phyloP scores from a whole-genome alignment of 148 eudicot genomes.

The Camellia japonica region DNA sequence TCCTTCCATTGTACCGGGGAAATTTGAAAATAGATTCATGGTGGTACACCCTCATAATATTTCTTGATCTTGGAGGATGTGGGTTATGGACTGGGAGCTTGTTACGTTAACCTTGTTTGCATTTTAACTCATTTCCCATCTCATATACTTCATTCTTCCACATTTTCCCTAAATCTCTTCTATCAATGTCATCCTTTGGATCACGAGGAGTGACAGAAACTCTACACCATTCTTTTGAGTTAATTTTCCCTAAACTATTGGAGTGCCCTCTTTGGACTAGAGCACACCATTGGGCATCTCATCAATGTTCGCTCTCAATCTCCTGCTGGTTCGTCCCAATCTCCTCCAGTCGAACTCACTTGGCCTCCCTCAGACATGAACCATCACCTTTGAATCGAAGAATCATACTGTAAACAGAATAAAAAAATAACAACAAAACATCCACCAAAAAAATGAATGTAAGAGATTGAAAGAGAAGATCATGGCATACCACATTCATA shows the following conservation, averaged over 20 bases:
- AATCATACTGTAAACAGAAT: conserved; percentile 2
- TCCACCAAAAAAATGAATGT: neutral
- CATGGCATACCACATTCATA: conserved; percentile 78
- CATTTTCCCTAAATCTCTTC: too few relatives aligned
- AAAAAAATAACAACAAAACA: neutral
- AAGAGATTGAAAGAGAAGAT: neutral
- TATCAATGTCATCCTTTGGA: too few relatives aligned
- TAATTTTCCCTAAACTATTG: neutral
- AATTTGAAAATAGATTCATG: too few relatives aligned
- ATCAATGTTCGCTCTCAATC: too few relatives aligned
- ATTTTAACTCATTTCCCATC: too few relatives aligned
- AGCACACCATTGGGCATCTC: neutral
- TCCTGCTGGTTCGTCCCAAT: too few relatives aligned
- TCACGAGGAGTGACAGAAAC: neutral
- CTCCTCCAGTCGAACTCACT: neutral
- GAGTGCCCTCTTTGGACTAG: neutral
- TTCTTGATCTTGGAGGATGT: too few relatives aligned
- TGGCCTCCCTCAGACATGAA: neutral
- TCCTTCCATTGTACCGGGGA: too few relatives aligned
- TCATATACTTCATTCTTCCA: too few relatives aligned
- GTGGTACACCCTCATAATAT: too few relatives aligned
- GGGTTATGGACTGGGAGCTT: too few relatives aligned
- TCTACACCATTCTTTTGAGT: neutral
- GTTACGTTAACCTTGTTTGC: too few relatives aligned
- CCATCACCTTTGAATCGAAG: neutral